Percentiles rank a stretch among this genome's conserved stretches.
These are phyloP conservation scores for Lycium barbarum DNA, from an alignment of 257 asterid genomes.

Conservation along the genomic window DNA sequence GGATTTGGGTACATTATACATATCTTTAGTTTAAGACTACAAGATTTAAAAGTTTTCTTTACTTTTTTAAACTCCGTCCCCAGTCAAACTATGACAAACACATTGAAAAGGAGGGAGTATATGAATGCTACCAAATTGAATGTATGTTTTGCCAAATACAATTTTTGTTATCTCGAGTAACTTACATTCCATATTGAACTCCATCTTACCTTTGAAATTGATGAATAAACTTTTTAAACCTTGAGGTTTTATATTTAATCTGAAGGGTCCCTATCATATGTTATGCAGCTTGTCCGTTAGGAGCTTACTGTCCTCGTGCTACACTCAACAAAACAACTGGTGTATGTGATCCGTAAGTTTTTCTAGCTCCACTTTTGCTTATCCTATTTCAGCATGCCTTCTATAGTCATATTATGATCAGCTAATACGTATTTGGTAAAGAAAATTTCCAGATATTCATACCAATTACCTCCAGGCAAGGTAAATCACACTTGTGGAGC, in stretches of 20 bases:
- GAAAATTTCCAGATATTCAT: constrained; percentile 71
- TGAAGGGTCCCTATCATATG: constrained; percentile 34
- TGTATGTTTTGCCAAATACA: neutral
- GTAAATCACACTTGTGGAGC: constrained; percentile 89
- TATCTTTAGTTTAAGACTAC: no score
- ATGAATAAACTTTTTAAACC: constrained; percentile 20
- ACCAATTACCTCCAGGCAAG: constrained; percentile 85
- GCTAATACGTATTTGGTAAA: constrained; percentile 43
- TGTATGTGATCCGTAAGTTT: constrained; percentile 93
- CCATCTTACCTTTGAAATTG: neutral
- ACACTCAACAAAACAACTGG: constrained; percentile 67
- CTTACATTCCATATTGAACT: neutral
- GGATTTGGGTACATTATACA: no score
- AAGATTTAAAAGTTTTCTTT: no score
- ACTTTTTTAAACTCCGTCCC: no score
- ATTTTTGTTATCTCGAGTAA: neutral
- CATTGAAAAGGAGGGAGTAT: neutral
- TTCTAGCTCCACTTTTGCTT: constrained; percentile 34
- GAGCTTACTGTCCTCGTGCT: constrained; percentile 86
- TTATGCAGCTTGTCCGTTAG: constrained; percentile 91
- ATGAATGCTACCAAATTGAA: neutral
- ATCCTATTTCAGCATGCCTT: constrained; percentile 18
- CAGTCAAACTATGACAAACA: no score
- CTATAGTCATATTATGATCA: constrained; percentile 38
- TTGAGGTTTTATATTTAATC: neutral